Evolutionary conservation across 306 rosid genomes (phyloP), one percentile per base, ranked within the genome.

Genomic region (Pyrus betulifolia): DNA sequence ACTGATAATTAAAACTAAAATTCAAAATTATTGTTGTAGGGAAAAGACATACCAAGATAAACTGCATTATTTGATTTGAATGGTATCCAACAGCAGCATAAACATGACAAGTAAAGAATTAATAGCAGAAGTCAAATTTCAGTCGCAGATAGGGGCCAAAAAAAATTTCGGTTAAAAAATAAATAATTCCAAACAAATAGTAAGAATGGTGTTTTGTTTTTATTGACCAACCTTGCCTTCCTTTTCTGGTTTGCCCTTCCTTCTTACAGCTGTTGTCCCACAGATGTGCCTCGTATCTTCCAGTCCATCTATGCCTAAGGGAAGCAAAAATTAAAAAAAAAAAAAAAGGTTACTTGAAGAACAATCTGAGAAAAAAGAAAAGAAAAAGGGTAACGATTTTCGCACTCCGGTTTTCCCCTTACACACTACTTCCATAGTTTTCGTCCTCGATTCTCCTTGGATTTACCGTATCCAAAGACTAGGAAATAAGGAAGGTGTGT

Each of bases 221-320:
- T 2, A 51, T 55, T 38, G 64, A 80, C 89, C 79, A 75, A 95
- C 99, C 99, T 90, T 95, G 98, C 71, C 99, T 87, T 87, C 99
- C 99, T 83, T 95, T 95, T 87, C 98, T 88, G 62, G 97, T 95
- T 65, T 95, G 99, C 63, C 99, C 99, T 82, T 95, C 98, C 78
- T 95, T 92, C 90, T 95, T 95, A 86, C 97, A 95, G 70, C 97
- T 92, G 71, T 95, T 95, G 84, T 95, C 99, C 99, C 99, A 95
- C 64, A 95, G 89, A 88, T 95, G 98, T 11, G 98, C 97, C 84
- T 95, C 97, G 70, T 95, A 95, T 84, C 99, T 88, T 54, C 99
- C 99, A 25, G 99, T 95, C 99, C 99, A 95, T 76, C 99, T 85
- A 72, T 95, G 99, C 77, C 99, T 95, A 51, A 15, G 55, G 74